Conservation (phyloP, 345 rosid species). For the Hirschfeldia incana region DNA sequence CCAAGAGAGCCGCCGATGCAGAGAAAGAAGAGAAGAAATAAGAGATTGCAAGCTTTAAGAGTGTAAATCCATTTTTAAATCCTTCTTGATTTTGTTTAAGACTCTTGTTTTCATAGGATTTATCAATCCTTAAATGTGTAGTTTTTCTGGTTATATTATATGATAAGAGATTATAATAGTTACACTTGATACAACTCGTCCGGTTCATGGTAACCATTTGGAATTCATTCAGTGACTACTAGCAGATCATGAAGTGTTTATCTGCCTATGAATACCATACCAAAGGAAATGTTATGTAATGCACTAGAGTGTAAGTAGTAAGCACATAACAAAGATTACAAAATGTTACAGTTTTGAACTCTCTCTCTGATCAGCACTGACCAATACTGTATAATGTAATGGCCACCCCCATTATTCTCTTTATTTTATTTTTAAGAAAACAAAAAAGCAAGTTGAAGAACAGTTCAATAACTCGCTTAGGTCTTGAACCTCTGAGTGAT, state of each 20-base stretch:
- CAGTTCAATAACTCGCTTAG: neutral
- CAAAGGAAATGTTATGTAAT: neutral
- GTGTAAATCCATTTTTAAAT: constrained; percentile 21
- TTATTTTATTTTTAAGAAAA: neutral
- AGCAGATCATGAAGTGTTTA: neutral
- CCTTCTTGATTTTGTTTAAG: constrained; percentile 19
- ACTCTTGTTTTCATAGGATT: neutral
- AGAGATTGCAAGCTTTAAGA: constrained; percentile 3
- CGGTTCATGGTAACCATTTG: neutral
- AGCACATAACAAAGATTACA: constrained; percentile 28
- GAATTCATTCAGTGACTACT: neutral
- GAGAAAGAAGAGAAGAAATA: constrained; percentile 94
- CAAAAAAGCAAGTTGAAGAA: neutral
- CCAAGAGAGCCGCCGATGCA: constrained; percentile 87
- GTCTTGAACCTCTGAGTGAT: constrained; percentile 41
- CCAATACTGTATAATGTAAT: constrained; percentile 29
- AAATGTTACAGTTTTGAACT: constrained; percentile 28
- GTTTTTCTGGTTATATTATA: neutral
- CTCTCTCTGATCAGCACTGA: constrained; percentile 23
- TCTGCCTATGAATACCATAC: neutral
- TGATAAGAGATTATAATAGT: neutral
- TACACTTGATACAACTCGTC: neutral
- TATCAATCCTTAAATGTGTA: constrained; percentile 12
- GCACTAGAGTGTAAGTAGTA: constrained; percentile 19
- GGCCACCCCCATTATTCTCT: constrained; percentile 32